Percentiles rank a stretch among this genome's conserved stretches.
These are phyloP conservation scores for Coniochaeta prunicola DNA, from an alignment of 2,329 filamentous ascomycete species.

Conservation along the genomic window DNA sequence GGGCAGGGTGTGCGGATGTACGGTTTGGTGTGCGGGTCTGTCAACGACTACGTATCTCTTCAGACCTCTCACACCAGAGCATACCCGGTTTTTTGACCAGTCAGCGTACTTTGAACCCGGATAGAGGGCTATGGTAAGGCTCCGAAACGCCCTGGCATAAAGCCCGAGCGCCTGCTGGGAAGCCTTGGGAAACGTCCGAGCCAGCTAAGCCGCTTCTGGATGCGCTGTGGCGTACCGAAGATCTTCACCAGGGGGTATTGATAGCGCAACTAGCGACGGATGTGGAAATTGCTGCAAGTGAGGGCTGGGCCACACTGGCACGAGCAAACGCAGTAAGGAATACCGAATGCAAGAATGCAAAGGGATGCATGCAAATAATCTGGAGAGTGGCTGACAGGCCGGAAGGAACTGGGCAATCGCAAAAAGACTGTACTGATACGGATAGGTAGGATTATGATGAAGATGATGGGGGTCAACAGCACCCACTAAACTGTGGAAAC, in stretches of 20 bases:
- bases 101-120: background rate
- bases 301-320: background rate
- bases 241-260: background rate
- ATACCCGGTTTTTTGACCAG: background rate
- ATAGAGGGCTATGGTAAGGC: background rate
- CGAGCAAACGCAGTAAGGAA: background rate
- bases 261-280: background rate
- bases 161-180: background rate
- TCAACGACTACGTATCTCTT: background rate
- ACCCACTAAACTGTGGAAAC: background rate
- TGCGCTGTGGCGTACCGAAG: background rate
- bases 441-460: background rate
- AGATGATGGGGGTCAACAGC: background rate
- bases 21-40: background rate
- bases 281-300: background rate
- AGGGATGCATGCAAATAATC: background rate
- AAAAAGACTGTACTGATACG: background rate
- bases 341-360: background rate
- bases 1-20: background rate
- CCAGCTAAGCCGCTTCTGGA: background rate
- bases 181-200: background rate
- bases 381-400: background rate
- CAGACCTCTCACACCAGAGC: background rate
- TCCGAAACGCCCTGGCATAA: background rate
- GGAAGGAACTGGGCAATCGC: too few species aligned